Base-by-base conservation (phyloP, 108 stramenopile genomes). In the Schizochytrium sp. region DNA sequence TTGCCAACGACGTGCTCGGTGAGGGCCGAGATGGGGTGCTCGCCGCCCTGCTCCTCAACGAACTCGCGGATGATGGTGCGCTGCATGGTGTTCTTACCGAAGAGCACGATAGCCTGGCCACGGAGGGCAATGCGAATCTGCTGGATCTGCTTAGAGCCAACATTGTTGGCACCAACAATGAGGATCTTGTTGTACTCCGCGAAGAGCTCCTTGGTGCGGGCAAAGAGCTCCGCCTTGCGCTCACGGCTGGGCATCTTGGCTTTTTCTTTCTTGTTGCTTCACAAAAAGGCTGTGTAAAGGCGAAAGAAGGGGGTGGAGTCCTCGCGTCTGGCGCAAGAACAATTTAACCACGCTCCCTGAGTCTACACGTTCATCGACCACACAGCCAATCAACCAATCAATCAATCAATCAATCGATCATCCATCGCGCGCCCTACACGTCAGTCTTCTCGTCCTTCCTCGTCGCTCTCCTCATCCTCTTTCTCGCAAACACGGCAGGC, bases 71-170 rank as follows among this genome's bases (percentile, higher is more conserved):
- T 94, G 94, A 97, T 95, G 92, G 97, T 98, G 60, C 98, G 95
- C 96, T 98, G 98, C 97, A 98, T 97, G 96, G 99, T 99, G 93
- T 94, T 94, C 95, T 99, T 99, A 87, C 99, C 99, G 97, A 98
- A 97, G 92, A 99, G 96, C 59, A 99, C 89, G 58, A 96, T 96
- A 72, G 98, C 99, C 88, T 92, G 92, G 88, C 97, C 97, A 91
- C 97, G 97, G 53, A 99, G 97, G 45, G 90, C 95, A 60, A 91
- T 91, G 87, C 99, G 96, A 89, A 97, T 97, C 76, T 95, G 87
- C 88, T 98, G 97, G 90, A 99, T 95, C 95, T 99, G 99, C 94
- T 94, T 95, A 90, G 98, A 98, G 72, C 98, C 99, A 57, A 99
- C 99, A 92, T 99, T 99, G 95, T 99, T 98, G 87, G 97, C 97